These are phyloP conservation scores for Coleophoma crateriformis DNA, from an alignment of 2,329 filamentous ascomycete genomes.

Conservation along the genomic window DNA sequence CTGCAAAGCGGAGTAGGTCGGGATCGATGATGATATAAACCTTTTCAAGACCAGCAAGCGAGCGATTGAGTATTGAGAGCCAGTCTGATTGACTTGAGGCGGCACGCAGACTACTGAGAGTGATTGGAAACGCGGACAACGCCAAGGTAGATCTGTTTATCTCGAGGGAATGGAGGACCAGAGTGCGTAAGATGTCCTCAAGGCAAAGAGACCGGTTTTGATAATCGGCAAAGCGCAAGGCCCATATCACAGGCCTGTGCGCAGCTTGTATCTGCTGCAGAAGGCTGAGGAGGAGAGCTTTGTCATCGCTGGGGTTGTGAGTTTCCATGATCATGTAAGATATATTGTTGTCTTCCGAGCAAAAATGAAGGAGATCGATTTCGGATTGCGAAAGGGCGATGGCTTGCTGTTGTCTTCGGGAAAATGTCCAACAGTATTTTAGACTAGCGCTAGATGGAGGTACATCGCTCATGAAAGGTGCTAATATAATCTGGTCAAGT, in stretches of 20 bases:
- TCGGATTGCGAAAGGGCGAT: not conserved
- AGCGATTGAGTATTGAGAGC: not conserved
- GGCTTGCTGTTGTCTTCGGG: not conserved
- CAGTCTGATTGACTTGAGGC: conserved; percentile 1
- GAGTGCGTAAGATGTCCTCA: not conserved
- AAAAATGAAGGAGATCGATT: not conserved
- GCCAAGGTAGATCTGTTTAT: not conserved
- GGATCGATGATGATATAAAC: conserved; percentile 2
- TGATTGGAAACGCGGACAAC: not conserved
- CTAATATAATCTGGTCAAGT: too few relatives aligned
- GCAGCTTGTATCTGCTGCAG: not conserved
- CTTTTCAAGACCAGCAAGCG: not conserved
- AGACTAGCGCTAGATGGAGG: not conserved
- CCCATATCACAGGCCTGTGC: not conserved
- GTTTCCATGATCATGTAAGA: not conserved
- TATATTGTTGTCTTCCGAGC: not conserved
- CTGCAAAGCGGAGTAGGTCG: not conserved
- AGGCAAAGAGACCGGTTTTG: not conserved
- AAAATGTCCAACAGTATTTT: not conserved
- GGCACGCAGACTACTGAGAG: not conserved
- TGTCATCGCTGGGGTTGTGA: not conserved
- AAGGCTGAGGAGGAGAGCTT: not conserved
- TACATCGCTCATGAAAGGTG: too few relatives aligned
- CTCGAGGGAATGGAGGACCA: not conserved
- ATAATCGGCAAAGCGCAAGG: not conserved